phyloP scores from a whole-genome alignment of 2,329 filamentous ascomycete genomes.

The Helotiales sp. region DNA sequence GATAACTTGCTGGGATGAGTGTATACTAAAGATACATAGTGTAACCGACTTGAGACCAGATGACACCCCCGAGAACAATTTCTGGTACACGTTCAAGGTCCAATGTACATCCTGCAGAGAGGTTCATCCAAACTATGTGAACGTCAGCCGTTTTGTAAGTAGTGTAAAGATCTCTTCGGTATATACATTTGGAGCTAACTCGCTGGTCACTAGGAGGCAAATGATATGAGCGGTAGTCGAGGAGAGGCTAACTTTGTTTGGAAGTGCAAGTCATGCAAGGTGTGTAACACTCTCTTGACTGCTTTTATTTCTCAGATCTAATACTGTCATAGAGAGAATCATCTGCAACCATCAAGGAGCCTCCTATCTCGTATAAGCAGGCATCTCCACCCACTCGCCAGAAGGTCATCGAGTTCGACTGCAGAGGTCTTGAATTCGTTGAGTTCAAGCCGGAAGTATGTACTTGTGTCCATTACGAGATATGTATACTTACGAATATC shows the following conservation, averaged over 20 bases:
- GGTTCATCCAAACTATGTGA: slow-evolving; percentile 83
- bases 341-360: slow-evolving; percentile 80
- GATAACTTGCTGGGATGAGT: not conserved
- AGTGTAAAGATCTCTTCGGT: not conserved
- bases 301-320: not conserved
- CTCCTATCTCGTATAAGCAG: slow-evolving; percentile 74
- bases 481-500: not conserved
- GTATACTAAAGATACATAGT: slow-evolving; percentile 52
- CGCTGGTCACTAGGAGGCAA: slow-evolving; percentile 67
- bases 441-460: slow-evolving; percentile 88
- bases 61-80: slow-evolving; percentile 81
- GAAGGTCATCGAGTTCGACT: slow-evolving; percentile 90
- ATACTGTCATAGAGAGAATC: slow-evolving; percentile 70
- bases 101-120: slow-evolving; percentile 98
- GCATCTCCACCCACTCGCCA: slow-evolving; percentile 73
- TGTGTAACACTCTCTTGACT: slow-evolving; percentile 44
- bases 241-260: slow-evolving; percentile 99
- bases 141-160: slow-evolving; percentile 81
- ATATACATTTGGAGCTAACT: not conserved
- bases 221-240: slow-evolving; percentile 89
- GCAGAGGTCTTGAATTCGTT: slow-evolving; percentile 87
- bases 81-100: slow-evolving; percentile 97
- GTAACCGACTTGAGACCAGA: slow-evolving; percentile 87
- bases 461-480: not conserved
- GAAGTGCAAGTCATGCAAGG: slow-evolving; percentile 98